These are phyloP conservation scores for Ramularia endophylla DNA, from an alignment of 2,329 filamentous ascomycete genomes.

Conservation along the genomic window DNA sequence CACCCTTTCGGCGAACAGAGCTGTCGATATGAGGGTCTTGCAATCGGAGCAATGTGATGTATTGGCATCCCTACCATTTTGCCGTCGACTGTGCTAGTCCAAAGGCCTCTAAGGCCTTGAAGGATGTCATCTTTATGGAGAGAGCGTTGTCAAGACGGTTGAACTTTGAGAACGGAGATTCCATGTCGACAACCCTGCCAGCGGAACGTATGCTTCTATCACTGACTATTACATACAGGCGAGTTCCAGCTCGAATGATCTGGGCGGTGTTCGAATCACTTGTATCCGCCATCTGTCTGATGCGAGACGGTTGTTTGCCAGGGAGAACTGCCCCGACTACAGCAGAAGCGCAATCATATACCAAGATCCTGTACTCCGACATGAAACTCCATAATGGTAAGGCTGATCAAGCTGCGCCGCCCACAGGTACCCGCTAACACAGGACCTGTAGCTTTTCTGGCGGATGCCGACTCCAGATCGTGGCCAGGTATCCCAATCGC, in stretches of 20 bases:
- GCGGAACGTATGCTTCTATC: too few relatives aligned
- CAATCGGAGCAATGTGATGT: too few relatives aligned
- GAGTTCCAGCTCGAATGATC: constrained; percentile 3
- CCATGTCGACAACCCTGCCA: too few relatives aligned
- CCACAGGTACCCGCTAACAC: too few relatives aligned
- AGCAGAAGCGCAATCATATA: not conserved
- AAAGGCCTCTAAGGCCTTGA: too few relatives aligned
- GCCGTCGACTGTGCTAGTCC: not conserved
- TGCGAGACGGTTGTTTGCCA: constrained; percentile 5
- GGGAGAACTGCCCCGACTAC: not conserved
- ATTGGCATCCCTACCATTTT: too few relatives aligned
- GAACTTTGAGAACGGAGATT: too few relatives aligned
- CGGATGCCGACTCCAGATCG: not conserved
- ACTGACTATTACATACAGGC: too few relatives aligned
- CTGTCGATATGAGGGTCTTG: too few relatives aligned
- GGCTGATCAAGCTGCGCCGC: not conserved
- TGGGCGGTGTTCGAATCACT: constrained; percentile 9
- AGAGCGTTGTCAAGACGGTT: too few relatives aligned
- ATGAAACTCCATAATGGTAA: constrained; percentile 6
- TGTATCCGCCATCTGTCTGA: constrained; percentile 3
- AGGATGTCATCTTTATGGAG: too few relatives aligned
- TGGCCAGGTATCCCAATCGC: constrained; percentile 3
- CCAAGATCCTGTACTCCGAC: constrained; percentile 1
- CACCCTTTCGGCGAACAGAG: too few relatives aligned
- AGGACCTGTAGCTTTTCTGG: constrained; percentile 1